Evolutionary conservation across 306 rosid genomes (phyloP).

Genomic region (Dalbergia cochinchinensis): DNA sequence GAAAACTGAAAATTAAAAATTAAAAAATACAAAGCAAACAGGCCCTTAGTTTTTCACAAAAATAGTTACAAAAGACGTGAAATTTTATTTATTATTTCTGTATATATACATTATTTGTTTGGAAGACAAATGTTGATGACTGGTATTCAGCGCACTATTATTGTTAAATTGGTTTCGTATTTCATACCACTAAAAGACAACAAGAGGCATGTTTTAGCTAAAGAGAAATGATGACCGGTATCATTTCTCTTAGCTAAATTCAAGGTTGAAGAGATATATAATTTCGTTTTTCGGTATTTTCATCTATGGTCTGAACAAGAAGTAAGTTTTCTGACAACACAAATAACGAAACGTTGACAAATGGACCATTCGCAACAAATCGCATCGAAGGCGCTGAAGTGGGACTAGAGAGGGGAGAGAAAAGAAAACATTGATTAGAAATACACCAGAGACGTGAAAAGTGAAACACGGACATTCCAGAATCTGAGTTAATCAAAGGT

Average conservation of each 20-base stretch:
- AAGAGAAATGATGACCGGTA: no score
- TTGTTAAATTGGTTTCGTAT: background rate
- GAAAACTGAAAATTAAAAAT: no score
- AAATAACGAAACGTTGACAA: background rate
- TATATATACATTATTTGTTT: conserved; percentile 9
- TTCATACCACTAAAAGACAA: background rate
- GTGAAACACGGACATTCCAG: no score
- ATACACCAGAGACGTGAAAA: no score
- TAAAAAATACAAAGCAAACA: no score
- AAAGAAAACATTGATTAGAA: no score
- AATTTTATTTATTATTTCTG: conserved; percentile 15
- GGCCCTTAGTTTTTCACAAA: conserved; percentile 12
- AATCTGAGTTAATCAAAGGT: no score
- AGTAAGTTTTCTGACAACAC: background rate
- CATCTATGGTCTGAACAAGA: background rate
- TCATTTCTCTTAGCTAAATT: no score
- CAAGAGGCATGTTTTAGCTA: background rate
- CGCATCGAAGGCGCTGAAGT: no score
- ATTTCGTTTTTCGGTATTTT: background rate
- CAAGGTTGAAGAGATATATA: background rate
- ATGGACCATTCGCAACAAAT: no score
- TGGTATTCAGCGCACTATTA: conserved; percentile 10
- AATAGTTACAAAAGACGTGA: background rate
- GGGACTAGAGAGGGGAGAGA: no score
- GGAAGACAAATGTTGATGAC: conserved; percentile 5